Evolutionary conservation across 768 basidiomycete genomes (phyloP).

Genomic region (Podaxis pistillaris): DNA sequence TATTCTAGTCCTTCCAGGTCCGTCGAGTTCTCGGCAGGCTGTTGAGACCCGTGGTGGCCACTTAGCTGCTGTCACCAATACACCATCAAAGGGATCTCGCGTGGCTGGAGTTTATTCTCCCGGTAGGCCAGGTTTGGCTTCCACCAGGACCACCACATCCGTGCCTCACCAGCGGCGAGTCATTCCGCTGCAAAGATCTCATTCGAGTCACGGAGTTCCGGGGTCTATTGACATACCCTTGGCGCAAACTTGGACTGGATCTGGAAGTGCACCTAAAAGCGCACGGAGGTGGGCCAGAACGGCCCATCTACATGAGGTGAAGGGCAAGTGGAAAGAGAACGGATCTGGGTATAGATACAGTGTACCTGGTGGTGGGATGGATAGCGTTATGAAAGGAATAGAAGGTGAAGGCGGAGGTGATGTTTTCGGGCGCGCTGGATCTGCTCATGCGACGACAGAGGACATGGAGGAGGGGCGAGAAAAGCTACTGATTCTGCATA

Average conservation of each 20-base stretch:
- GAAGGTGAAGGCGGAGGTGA: background rate
- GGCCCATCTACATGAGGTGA: slow-evolving; percentile 55
- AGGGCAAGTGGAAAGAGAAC: background rate
- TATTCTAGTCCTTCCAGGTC: background rate
- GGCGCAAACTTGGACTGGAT: slow-evolving; percentile 17
- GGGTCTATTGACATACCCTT: slow-evolving; percentile 12
- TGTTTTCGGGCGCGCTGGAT: slow-evolving; percentile 1
- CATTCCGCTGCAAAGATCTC: slow-evolving; percentile 4
- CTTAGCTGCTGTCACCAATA: background rate
- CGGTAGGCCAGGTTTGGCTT: background rate
- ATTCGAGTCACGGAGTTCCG: slow-evolving; percentile 9
- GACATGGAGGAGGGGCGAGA: background rate
- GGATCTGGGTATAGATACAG: background rate
- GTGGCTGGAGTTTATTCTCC: slow-evolving; percentile 5
- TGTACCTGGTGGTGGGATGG: background rate
- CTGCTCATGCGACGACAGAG: background rate
- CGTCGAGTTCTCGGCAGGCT: slow-evolving; percentile 1
- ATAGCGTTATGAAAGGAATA: background rate
- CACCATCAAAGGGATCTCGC: slow-evolving; percentile 6
- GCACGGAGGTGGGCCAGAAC: slow-evolving; percentile 61
- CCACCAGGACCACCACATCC: background rate
- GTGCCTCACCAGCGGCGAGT: background rate
- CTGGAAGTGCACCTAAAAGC: slow-evolving; percentile 36
- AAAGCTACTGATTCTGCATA: background rate
- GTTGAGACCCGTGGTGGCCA: background rate